phyloP scores from a whole-genome alignment of 2,329 filamentous ascomycete genomes.

The Trichoderma sp. region DNA sequence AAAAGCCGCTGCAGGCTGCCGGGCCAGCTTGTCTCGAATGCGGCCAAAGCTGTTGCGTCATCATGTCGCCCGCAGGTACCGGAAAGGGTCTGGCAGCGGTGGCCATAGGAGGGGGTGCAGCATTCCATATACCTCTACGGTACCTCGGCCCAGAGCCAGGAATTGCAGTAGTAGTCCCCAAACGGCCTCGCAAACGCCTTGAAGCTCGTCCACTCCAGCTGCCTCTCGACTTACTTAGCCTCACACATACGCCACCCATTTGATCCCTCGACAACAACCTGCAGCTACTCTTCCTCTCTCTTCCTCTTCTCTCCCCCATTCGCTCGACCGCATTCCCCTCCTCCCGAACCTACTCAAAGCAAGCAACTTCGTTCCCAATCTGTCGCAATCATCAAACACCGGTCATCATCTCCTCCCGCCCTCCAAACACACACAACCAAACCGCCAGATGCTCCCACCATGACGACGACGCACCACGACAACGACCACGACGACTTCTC shows the following conservation, averaged over 20 bases:
- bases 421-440: not conserved
- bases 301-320: not conserved
- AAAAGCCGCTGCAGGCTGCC: not conserved
- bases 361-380: not conserved
- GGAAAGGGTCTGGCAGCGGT: not conserved
- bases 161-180: slow-evolving; percentile 7
- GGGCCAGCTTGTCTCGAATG: slow-evolving; percentile 1
- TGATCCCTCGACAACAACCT: not conserved
- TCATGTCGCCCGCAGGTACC: slow-evolving; percentile 19
- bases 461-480: slow-evolving; percentile 37
- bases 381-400: not conserved
- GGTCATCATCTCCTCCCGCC: not conserved
- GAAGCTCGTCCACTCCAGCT: slow-evolving; percentile 7
- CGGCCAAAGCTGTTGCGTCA: slow-evolving; percentile 22
- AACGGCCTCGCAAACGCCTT: too few species aligned
- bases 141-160: not conserved
- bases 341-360: not conserved
- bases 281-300: not conserved
- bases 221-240: slow-evolving; percentile 18
- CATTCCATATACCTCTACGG: slow-evolving; percentile 3
- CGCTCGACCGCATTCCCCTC: not conserved
- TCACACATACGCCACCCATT: slow-evolving; percentile 9
- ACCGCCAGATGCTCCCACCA: slow-evolving; percentile 21
- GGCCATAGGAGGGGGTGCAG: not conserved
- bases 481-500: slow-evolving; percentile 73